Base-by-base conservation (phyloP, 805 yeast genomes). In the Yarrowia sp. region DNA sequence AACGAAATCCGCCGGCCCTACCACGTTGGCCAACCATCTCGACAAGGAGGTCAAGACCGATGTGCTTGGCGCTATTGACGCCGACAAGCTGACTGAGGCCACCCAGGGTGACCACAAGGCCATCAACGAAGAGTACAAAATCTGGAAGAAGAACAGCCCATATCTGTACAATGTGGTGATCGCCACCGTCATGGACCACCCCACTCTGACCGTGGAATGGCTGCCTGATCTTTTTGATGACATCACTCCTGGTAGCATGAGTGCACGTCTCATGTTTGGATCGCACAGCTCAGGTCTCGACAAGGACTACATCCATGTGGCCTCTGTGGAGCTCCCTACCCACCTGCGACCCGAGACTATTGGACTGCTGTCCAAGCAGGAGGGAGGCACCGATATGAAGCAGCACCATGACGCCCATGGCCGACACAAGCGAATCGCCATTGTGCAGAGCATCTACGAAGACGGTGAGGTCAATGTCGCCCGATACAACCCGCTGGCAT, bases 391-490 rank as follows among this genome's bases (percentile, higher is more conserved):
- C 3, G 49, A 56, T 17, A 30, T 38, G 41, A 26, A 28, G 16
- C 46, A 56, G 26, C 62, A 38, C 32, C 41, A 17, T 9, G 62
- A 56, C 30, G 17, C 21, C 19, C 22, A 36, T 8, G 61, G 59
- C 8, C 43, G 59, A 33, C 44, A 41, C 33, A 48, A 58, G 30
- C 44, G 49, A 66, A 81, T 85, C 69, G 74, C 76, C 41, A 72
- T 82, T 12, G 68, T 76, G 24, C 78, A 81, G 64, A 76, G 78
- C 65, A 86, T 90, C 85, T 76, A 77, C 54, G 91, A 86, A 68
- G 82, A 84, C 17, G 86, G 87, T 7, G 92, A 87, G 70, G 85
- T 88, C 59, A 87, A 88, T 73, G 80, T 82, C 67, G 81, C 87
- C 5, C 81, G 85, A 65, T 78, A 82, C 64, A 82, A 86, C 65